These are phyloP conservation scores for Mallotus repandus DNA, from an alignment of 441 rosid genomes.

Conservation along the genomic window DNA sequence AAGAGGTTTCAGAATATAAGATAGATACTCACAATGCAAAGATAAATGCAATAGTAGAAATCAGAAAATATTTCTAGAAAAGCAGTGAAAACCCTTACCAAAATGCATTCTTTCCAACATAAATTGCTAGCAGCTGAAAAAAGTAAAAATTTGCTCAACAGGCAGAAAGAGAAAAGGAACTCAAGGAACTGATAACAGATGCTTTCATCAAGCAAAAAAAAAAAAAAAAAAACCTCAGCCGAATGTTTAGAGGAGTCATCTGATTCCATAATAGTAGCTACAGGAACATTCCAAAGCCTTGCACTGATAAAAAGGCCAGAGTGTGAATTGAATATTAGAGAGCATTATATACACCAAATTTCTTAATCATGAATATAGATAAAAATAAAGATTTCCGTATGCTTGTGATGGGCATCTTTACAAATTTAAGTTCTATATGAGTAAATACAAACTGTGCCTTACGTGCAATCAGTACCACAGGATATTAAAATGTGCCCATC, in stretches of 20 bases:
- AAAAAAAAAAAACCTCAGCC: slow-evolving; percentile 39
- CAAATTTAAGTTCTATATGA: neutral
- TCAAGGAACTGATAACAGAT: slow-evolving; percentile 1
- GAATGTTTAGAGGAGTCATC: slow-evolving; percentile 39
- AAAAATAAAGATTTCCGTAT: too few species aligned
- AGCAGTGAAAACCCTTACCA: slow-evolving; percentile 40
- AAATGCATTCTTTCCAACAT: slow-evolving; percentile 80
- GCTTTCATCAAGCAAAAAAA: slow-evolving; percentile 17
- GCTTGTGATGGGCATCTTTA: too few species aligned
- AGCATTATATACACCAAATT: neutral
- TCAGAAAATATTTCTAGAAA: too few species aligned
- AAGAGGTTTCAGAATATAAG: neutral
- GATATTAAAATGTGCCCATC: slow-evolving; percentile 79
- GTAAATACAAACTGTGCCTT: slow-evolving; percentile 34
- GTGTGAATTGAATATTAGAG: neutral
- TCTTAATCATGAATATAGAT: neutral
- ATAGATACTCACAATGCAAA: neutral
- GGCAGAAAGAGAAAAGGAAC: neutral
- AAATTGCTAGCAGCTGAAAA: slow-evolving; percentile 66
- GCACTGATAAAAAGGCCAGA: slow-evolving; percentile 46
- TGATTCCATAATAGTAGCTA: slow-evolving; percentile 53
- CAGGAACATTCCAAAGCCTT: slow-evolving; percentile 92
- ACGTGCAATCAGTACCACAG: slow-evolving; percentile 93
- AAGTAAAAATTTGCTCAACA: slow-evolving; percentile 25
- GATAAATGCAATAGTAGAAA: neutral